Evolutionary conservation across 2,329 filamentous ascomycete genomes (phyloP).

Genomic region (Anthostomella pinea): DNA sequence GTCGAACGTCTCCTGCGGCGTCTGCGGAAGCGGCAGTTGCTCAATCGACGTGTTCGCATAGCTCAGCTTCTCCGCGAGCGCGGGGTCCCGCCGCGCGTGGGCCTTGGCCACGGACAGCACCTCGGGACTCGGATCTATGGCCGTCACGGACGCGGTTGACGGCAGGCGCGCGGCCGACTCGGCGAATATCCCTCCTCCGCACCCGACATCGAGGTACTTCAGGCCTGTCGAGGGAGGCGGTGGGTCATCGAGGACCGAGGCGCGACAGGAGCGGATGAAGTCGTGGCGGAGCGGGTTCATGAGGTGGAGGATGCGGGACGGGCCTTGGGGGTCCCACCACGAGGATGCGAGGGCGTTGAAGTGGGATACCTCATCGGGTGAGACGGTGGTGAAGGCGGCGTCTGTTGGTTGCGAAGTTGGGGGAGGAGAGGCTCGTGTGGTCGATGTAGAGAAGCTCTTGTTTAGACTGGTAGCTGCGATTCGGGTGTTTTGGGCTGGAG

Average conservation of each 20-base stretch:
- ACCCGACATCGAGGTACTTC: conserved; percentile 86
- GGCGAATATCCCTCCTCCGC: conserved; percentile 94
- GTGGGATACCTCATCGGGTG: conserved; percentile 84
- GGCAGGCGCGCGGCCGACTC: conserved; percentile 75
- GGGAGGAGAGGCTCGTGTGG: conserved; percentile 7
- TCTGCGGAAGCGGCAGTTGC: conserved; percentile 45
- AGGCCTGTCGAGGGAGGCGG: conserved; percentile 42
- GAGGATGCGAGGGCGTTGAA: conserved; percentile 89
- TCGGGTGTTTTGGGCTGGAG: not conserved
- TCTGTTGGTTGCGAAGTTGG: conserved; percentile 17
- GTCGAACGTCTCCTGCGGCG: conserved; percentile 58
- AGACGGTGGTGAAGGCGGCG: conserved; percentile 67
- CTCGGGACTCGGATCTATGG: conserved; percentile 73
- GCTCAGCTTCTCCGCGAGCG: conserved; percentile 58
- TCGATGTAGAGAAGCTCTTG: conserved; percentile 16
- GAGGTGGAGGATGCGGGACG: conserved; percentile 87
- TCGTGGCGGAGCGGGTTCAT: conserved; percentile 97
- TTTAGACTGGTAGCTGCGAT: too few species aligned
- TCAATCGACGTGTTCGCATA: conserved; percentile 82
- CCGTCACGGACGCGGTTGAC: conserved; percentile 62
- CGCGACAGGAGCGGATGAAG: conserved; percentile 76
- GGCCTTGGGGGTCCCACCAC: conserved; percentile 97
- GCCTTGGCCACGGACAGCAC: conserved; percentile 72
- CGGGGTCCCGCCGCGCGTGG: conserved; percentile 74
- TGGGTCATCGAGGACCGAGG: conserved; percentile 46